Base-by-base conservation (phyloP, 495 filamentous ascomycete genomes). In the Glutinoglossum americanum region DNA sequence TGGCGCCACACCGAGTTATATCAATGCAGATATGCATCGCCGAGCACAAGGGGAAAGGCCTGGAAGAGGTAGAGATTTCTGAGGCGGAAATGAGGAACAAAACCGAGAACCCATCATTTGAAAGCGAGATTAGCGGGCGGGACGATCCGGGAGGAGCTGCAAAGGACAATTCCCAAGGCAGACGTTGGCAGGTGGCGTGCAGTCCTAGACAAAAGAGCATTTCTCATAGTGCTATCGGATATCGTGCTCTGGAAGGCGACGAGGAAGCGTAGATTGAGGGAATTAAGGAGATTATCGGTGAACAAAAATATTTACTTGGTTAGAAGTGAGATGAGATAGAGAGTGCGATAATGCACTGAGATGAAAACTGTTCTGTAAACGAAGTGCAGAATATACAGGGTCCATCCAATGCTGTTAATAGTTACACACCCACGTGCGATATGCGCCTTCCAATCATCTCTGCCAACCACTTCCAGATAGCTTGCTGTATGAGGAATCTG, bases 51-150 rank as follows among this genome's bases (percentile, higher is more conserved):
- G 79, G 78, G 27, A 71, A 69, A 62, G 77, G 77, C 61, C 60
- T 81, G 49, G 72, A 61, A 6, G 78, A 81, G 61, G 76, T 76
- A 25, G 77, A 72, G 0, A 75, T 79, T 64, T 48, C 23, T 48
- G 6, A 48, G 17, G 44, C 17, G 6, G 44, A 15, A 67, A 74
- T n/a, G 63, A 66, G 27, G 60, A 69, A 25, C n/a, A 65, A 70
- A 25, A 66, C 55, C 19, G 72, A 76, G 21, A 83, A 82, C 58
- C 76, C 74, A 17, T 81, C 77, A 63, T 83, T 79, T 64, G 76
- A 64, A 51, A 64, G 70, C 23, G 77, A 82, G 2, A 78, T 84
- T 63, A 81, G 81, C 4, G 67, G 67, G 7, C 63, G 76, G 58
- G 71, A 82, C 59, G 82, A 84, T 68, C 81, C 82, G 23, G 78